phyloP scores from a whole-genome alignment of 805 yeast genomes.

The Wickerhamomyces rabaulensis region DNA sequence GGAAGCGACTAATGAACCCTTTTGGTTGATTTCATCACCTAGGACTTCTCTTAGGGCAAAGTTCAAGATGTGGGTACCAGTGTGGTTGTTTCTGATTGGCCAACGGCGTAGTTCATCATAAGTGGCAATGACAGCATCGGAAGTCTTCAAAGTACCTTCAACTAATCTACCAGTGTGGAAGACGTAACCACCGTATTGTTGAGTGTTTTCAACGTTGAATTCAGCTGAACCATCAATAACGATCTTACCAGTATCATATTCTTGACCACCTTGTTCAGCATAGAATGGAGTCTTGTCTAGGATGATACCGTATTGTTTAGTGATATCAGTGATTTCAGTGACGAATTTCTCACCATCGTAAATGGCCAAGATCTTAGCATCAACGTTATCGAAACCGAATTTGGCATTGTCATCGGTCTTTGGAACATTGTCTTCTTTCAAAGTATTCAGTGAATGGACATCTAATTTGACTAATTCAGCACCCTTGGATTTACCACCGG shows the following conservation, averaged over 20 bases:
- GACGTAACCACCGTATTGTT: slow-evolving; percentile 89
- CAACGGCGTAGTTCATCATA: slow-evolving; percentile 92
- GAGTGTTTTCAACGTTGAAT: slow-evolving; percentile 88
- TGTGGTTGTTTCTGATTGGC: slow-evolving; percentile 96
- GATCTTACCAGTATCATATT: slow-evolving; percentile 88
- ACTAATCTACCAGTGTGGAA: slow-evolving; percentile 84
- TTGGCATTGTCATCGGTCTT: slow-evolving; percentile 82
- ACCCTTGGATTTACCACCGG: slow-evolving; percentile 61
- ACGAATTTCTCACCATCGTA: slow-evolving; percentile 63
- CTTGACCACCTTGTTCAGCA: slow-evolving; percentile 99
- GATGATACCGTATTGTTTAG: slow-evolving; percentile 68
- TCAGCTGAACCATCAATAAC: slow-evolving; percentile 85
- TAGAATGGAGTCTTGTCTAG: slow-evolving; percentile 91
- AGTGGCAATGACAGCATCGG: slow-evolving; percentile 73
- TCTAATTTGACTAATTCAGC: slow-evolving; percentile 71
- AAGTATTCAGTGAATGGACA: slow-evolving; percentile 79
- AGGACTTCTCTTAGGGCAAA: slow-evolving; percentile 80
- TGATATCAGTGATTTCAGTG: slow-evolving; percentile 37
- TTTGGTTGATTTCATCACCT: slow-evolving; percentile 89
- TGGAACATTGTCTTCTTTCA: slow-evolving; percentile 58
- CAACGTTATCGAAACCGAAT: slow-evolving; percentile 65
- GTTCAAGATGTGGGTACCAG: slow-evolving; percentile 95
- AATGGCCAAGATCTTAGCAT: slow-evolving; percentile 66
- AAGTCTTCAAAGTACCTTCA: slow-evolving; percentile 70
- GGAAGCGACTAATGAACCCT: slow-evolving; percentile 93